Evolutionary conservation across 768 basidiomycete genomes (phyloP), one percentile per base, ranked within the genome.

Genomic region (Naganishia friedmannii): DNA sequence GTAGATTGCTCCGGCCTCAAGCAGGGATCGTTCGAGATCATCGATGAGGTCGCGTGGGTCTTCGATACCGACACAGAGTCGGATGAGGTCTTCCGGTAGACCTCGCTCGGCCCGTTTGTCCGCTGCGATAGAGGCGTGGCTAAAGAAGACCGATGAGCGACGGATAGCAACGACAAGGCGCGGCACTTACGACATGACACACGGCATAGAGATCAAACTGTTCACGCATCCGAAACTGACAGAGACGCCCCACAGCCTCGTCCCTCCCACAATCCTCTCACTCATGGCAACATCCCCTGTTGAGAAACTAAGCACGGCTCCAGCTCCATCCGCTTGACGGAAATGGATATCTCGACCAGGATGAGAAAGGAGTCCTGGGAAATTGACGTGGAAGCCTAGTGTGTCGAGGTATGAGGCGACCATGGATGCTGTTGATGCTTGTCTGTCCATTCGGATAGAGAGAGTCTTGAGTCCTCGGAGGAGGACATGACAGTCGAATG

Each of bases 201-300:
- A 98, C 45, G 96, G 96, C 95, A 99, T 97, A 73, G 91, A 93
- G 82, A 98, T 98, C 80, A 99, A 80, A 77, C 91, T 93, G 83
- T 99, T 99, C 71, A 99, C 94, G 74, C 91, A 93, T 37, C 96
- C 96, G 77, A 99, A 99, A 79, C 92, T 93, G 75, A 99, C 96
- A 72, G 90, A 92, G 77, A 99, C 97, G 23, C 94, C 92, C 94
- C 95, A 99, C 31, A 99, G 83, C 66, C 93, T 86, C 19, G 96
- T 91, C 0, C 89, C 90, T 6, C 90, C 95, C 10, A 99, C 93
- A 71, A 98, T 90, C 65, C 88, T 86, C 82, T 98, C 93, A 78
- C 92, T 94, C 70, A 97, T 78, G 58, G 85, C 88, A 77, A 91
- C 93, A 83, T 92, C 89, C 31, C 90, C 93, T 2, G 96, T 99